phyloP scores from a whole-genome alignment of 2,329 filamentous ascomycete species.

The Zymoseptoria passerinii region DNA sequence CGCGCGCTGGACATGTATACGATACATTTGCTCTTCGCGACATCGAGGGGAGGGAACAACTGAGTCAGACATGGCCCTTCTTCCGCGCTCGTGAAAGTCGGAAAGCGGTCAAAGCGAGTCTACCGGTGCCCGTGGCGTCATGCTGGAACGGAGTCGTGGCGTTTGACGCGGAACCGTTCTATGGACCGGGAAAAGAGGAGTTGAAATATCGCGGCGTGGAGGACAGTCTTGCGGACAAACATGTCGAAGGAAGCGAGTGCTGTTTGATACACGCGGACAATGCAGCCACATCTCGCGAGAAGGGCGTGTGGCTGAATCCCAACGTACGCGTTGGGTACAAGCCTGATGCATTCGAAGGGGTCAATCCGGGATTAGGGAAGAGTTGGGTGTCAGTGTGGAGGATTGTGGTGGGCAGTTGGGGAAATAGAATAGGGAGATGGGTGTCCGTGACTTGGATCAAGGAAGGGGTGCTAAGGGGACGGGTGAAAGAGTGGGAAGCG shows the following conservation, averaged over 20 bases:
- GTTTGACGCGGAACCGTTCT: slow-evolving; percentile 50
- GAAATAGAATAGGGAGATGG: slow-evolving; percentile 47
- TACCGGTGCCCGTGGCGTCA: slow-evolving; percentile 51
- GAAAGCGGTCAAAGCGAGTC: slow-evolving; percentile 44
- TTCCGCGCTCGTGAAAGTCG: slow-evolving; percentile 47
- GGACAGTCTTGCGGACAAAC: slow-evolving; percentile 50
- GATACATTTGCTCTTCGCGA: slow-evolving; percentile 57
- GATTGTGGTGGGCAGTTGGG: slow-evolving; percentile 51
- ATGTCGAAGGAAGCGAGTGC: slow-evolving; percentile 71
- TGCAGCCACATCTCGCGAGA: slow-evolving; percentile 38
- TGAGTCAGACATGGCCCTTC: slow-evolving; percentile 53
- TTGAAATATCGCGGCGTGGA: slow-evolving; percentile 57
- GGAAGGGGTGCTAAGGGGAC: slow-evolving; percentile 19
- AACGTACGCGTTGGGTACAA: slow-evolving; percentile 61
- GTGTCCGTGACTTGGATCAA: slow-evolving; percentile 29
- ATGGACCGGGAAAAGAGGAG: slow-evolving; percentile 26
- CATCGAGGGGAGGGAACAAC: slow-evolving; percentile 41
- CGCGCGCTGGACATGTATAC: slow-evolving; percentile 44
- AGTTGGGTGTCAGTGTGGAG: slow-evolving; percentile 29
- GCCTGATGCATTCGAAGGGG: slow-evolving; percentile 43
- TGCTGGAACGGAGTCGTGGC: slow-evolving; percentile 54
- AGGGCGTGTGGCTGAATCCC: slow-evolving; percentile 61
- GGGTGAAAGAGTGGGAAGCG: slow-evolving; percentile 12
- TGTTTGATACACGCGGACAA: slow-evolving; percentile 71
- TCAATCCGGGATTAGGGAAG: slow-evolving; percentile 29